These are phyloP conservation scores for Nannochloropsis gaditana DNA, from an alignment of 108 stramenopile species.

Conservation along the genomic window DNA sequence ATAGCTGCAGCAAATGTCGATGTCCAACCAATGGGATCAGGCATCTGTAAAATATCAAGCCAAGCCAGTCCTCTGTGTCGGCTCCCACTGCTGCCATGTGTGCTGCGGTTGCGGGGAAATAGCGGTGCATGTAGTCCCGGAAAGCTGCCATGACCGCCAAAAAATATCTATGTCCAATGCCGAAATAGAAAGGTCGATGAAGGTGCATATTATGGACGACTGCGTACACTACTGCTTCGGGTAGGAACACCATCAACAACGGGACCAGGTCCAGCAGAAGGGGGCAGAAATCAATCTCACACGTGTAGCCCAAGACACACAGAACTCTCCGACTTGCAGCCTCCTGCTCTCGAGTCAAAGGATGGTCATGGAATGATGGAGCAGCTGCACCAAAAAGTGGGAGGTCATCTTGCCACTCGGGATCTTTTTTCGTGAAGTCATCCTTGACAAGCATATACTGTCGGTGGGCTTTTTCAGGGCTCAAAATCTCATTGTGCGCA, in stretches of 20 bases:
- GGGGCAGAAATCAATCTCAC: not conserved
- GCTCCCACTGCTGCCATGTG: slow-evolving; percentile 19
- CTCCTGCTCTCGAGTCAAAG: slow-evolving; percentile 7
- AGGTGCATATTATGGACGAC: not conserved
- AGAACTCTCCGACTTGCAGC: slow-evolving; percentile 3
- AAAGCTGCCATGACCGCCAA: not conserved
- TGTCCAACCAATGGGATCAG: not conserved
- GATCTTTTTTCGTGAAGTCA: not conserved
- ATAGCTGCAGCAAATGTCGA: not conserved
- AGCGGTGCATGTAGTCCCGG: not conserved
- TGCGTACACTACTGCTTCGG: slow-evolving; percentile 1
- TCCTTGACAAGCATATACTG: not conserved
- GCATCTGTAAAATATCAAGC: not conserved
- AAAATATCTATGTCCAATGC: not conserved
- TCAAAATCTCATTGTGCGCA: not conserved
- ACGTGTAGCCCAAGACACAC: not conserved
- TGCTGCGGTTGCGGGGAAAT: not conserved
- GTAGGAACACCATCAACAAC: not conserved
- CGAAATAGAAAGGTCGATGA: slow-evolving; percentile 10
- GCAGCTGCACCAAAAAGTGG: slow-evolving; percentile 16
- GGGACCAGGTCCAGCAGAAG: not conserved
- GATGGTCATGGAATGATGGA: not conserved
- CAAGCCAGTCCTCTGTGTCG: slow-evolving; percentile 12
- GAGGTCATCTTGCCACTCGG: not conserved
- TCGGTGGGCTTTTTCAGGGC: not conserved